Percentiles rank a stretch among this genome's conserved stretches.
These are phyloP conservation scores for Stemphylium vesicarium DNA, from an alignment of 2,329 filamentous ascomycete genomes.

Conservation along the genomic window DNA sequence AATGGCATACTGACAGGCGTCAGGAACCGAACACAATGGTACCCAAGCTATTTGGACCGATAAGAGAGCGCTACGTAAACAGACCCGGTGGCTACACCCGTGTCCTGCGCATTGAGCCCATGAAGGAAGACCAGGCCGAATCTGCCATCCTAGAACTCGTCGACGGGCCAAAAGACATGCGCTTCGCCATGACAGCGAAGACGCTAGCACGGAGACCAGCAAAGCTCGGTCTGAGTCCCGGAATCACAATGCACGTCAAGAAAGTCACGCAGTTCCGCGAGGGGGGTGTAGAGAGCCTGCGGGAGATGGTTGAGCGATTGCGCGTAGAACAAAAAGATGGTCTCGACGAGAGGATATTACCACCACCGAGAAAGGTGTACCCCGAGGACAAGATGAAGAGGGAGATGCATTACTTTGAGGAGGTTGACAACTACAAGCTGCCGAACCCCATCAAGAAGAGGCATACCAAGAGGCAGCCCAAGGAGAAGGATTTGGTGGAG, in stretches of 20 bases:
- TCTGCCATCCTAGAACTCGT: conserved; percentile 94
- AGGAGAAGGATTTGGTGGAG: neutral
- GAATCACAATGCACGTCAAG: conserved; percentile 77
- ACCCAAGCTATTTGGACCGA: conserved; percentile 85
- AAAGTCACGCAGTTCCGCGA: conserved; percentile 82
- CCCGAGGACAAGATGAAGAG: conserved; percentile 34
- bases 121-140: conserved; percentile 84
- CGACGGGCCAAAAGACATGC: conserved; percentile 91
- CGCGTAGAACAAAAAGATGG: conserved; percentile 31
- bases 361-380: conserved; percentile 42
- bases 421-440: conserved; percentile 27
- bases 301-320: conserved; percentile 60
- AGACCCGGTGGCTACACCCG: conserved; percentile 94
- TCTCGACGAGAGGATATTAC: conserved; percentile 35
- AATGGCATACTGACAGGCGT: conserved; percentile 20
- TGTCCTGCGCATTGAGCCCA: conserved; percentile 87
- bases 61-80: conserved; percentile 77
- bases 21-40: conserved; percentile 73
- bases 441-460: conserved; percentile 24
- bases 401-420: conserved; percentile 39
- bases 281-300: conserved; percentile 70
- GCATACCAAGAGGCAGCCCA: neutral
- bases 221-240: conserved; percentile 66
- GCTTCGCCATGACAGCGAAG: conserved; percentile 91
- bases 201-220: conserved; percentile 70